A percentile compares a stretch with the other conserved stretches of the same genome.
These are phyloP conservation scores for Suhomyces prunicola DNA, from an alignment of 805 yeast species.

Conservation along the genomic window DNA sequence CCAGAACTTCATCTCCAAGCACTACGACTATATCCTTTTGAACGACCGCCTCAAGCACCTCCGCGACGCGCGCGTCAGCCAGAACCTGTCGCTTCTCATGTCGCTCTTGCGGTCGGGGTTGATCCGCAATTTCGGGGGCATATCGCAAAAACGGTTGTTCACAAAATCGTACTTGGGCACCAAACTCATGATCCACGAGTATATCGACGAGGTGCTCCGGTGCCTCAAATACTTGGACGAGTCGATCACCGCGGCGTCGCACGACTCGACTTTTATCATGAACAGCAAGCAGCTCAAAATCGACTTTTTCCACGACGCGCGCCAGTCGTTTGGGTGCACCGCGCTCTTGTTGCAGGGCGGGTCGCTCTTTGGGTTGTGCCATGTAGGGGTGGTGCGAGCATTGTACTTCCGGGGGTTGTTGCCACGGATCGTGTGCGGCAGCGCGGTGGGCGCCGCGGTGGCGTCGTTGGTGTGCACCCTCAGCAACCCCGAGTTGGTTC, in stretches of 20 bases:
- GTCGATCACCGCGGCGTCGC: constrained; percentile 27
- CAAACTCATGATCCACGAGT: constrained; percentile 82
- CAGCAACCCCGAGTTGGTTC: constrained; percentile 60
- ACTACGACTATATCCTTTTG: constrained; percentile 82
- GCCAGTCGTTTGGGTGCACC: constrained; percentile 85
- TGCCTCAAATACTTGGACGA: constrained; percentile 62
- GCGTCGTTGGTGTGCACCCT: constrained; percentile 82
- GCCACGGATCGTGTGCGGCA: constrained; percentile 86
- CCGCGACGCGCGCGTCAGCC: constrained; percentile 55
- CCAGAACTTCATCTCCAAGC: constrained; percentile 73
- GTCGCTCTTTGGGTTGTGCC: constrained; percentile 89
- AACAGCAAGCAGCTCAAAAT: constrained; percentile 56
- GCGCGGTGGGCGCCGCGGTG: constrained; percentile 91
- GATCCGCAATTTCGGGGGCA: constrained; percentile 87
- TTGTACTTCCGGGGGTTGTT: constrained; percentile 69
- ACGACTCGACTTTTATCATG: constrained; percentile 34
- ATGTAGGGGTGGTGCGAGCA: constrained; percentile 87
- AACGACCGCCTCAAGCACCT: constrained; percentile 67
- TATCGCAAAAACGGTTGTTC: constrained; percentile 73
- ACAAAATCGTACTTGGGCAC: constrained; percentile 86
- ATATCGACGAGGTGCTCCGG: constrained; percentile 69
- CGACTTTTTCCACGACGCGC: constrained; percentile 80
- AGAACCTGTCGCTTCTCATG: constrained; percentile 57
- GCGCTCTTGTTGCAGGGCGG: constrained; percentile 94
- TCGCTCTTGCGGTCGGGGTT: constrained; percentile 77